A percentile compares a stretch with the other conserved stretches of the same genome.
Evolutionary conservation across 768 basidiomycete species (phyloP).

Genomic region (Tylopilus sp.): DNA sequence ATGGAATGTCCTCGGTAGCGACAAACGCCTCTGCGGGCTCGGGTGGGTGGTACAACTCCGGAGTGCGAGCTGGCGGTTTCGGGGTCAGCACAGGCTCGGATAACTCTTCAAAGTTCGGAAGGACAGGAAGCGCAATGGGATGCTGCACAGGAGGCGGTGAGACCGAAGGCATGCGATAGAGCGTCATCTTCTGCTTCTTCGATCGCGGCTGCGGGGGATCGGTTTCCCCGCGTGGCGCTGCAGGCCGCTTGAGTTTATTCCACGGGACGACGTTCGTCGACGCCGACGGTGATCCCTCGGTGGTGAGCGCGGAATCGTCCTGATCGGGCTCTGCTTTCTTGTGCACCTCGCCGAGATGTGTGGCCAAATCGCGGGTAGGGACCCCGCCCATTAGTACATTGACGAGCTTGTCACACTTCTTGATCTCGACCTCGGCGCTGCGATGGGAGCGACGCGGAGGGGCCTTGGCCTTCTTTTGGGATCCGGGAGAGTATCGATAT

Average conservation of each 20-base stretch:
- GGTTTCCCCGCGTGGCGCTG: neutral
- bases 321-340: neutral
- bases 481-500: constrained; percentile 60
- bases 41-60: constrained; percentile 17
- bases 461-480: constrained; percentile 26
- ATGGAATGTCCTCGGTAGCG: constrained; percentile 34
- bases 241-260: constrained; percentile 9
- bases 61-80: constrained; percentile 7
- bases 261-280: neutral
- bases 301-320: neutral
- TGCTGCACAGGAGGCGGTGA: neutral
- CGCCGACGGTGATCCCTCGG: neutral
- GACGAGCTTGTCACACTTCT: constrained; percentile 38
- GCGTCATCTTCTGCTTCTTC: constrained; percentile 5
- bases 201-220: constrained; percentile 4
- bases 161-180: neutral
- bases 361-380: constrained; percentile 29
- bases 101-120: neutral
- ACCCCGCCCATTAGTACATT: constrained; percentile 34
- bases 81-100: constrained; percentile 3
- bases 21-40: constrained; percentile 25
- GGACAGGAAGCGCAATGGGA: neutral
- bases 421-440: constrained; percentile 32
- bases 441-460: constrained; percentile 34
- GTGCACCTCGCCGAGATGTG: constrained; percentile 15